Conservation (phyloP, 2,329 filamentous ascomycete genomes). For the Fusarium newnesense region DNA sequence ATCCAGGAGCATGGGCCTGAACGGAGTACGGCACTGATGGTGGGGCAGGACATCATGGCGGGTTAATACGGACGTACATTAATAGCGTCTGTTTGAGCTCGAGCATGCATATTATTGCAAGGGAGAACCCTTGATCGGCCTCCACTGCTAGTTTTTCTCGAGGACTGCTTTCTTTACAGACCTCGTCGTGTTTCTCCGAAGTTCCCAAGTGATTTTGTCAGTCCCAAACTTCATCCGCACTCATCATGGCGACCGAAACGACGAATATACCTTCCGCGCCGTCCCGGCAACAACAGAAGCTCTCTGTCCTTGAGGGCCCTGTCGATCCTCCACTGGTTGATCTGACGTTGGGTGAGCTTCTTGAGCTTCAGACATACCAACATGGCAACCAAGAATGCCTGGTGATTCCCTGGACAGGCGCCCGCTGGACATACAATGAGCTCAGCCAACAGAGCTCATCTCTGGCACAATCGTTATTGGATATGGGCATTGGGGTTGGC, state of each 20-base stretch:
- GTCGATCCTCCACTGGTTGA: slow-evolving; percentile 76
- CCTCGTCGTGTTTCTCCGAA: neutral
- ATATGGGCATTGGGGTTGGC: slow-evolving; percentile 73
- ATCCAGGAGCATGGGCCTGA: slow-evolving; percentile 30
- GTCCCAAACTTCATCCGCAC: slow-evolving; percentile 1
- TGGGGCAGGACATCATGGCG: slow-evolving; percentile 36
- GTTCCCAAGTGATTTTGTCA: neutral
- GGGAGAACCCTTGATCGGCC: slow-evolving; percentile 22
- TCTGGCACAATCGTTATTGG: slow-evolving; percentile 73
- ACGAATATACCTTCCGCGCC: slow-evolving; percentile 45
- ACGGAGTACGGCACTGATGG: slow-evolving; percentile 31
- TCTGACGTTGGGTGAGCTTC: slow-evolving; percentile 76
- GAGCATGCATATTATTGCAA: slow-evolving; percentile 28
- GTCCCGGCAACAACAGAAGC: slow-evolving; percentile 49
- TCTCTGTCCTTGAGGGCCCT: slow-evolving; percentile 74
- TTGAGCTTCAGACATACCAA: slow-evolving; percentile 75
- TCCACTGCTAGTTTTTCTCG: neutral
- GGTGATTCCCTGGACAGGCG: slow-evolving; percentile 79
- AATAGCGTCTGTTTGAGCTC: slow-evolving; percentile 27
- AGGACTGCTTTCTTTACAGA: neutral
- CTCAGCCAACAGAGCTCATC: slow-evolving; percentile 70
- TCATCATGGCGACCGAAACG: slow-evolving; percentile 46
- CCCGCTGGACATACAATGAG: slow-evolving; percentile 77
- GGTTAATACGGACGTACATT: slow-evolving; percentile 36
- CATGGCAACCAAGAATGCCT: slow-evolving; percentile 75